A percentile compares a stretch with the other conserved stretches of the same genome.
Conservation (phyloP, 1,139 yeast genomes). For the Yamadazyma mexicana region DNA sequence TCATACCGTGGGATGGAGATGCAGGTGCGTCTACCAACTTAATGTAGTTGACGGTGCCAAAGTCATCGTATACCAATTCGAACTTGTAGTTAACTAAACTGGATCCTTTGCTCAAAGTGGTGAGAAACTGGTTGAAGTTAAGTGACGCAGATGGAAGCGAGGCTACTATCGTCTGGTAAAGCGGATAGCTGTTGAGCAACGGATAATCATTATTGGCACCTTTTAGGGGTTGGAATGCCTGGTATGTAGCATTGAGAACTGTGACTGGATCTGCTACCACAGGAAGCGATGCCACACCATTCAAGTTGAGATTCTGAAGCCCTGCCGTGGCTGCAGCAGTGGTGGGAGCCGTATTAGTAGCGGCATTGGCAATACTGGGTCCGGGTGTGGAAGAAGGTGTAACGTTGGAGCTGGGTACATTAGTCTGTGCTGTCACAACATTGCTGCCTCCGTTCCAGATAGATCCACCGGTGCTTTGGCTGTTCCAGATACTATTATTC, state of each 20-base stretch:
- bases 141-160: constrained; percentile 28
- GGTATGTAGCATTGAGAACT: constrained; percentile 27
- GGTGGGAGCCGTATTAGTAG: too few species aligned
- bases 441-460: constrained; percentile 12
- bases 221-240: constrained; percentile 35
- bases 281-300: not conserved
- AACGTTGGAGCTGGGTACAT: too few species aligned
- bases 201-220: constrained; percentile 40
- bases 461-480: constrained; percentile 8
- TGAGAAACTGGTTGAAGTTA: constrained; percentile 44
- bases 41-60: constrained; percentile 47
- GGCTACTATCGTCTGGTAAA: constrained; percentile 34
- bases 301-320: not conserved
- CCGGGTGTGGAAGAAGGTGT: too few species aligned
- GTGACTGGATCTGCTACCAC: constrained; percentile 6
- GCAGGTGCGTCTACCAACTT: constrained; percentile 21
- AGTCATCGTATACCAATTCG: constrained; percentile 49
- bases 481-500: constrained; percentile 36
- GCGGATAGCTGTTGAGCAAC: constrained; percentile 32
- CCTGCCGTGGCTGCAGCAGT: not conserved
- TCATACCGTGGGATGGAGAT: not conserved
- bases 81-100: constrained; percentile 29
- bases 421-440: too few species aligned
- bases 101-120: constrained; percentile 23
- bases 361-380: not conserved